Evolutionary conservation across 306 rosid species (phyloP).

Genomic region (Malus sieversii): DNA sequence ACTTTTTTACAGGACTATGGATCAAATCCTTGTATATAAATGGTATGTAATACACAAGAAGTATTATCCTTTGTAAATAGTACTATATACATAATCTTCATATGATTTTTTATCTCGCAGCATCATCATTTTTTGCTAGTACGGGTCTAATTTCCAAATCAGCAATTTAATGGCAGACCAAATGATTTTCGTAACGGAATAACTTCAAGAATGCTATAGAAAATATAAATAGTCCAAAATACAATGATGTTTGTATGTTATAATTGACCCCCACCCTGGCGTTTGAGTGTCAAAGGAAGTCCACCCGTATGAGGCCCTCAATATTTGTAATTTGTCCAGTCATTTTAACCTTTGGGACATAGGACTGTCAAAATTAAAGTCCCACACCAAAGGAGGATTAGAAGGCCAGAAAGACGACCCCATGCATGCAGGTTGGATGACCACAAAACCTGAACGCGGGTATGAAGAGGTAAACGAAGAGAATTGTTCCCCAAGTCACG

Average conservation of each 20-base stretch:
- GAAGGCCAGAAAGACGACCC: neutral
- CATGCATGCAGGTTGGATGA: neutral
- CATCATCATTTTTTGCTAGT: no score
- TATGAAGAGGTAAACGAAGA: neutral
- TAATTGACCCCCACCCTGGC: neutral
- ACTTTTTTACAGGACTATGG: no score
- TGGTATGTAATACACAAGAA: no score
- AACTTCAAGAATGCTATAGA: no score
- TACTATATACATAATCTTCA: no score
- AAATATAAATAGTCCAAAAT: neutral
- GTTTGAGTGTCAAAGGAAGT: neutral
- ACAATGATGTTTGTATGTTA: neutral
- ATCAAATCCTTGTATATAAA: no score
- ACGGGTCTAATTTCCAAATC: no score
- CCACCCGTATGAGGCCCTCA: neutral
- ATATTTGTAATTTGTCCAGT: neutral
- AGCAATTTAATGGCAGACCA: neutral
- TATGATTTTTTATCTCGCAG: no score
- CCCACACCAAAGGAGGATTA: neutral
- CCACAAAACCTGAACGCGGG: neutral
- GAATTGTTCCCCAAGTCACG: neutral
- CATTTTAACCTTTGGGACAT: neutral
- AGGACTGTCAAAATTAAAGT: no score
- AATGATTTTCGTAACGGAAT: no score
- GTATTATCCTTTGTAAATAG: no score